These are phyloP conservation scores for Albatrellus ellisii DNA, from an alignment of 768 basidiomycete species.

Conservation along the genomic window DNA sequence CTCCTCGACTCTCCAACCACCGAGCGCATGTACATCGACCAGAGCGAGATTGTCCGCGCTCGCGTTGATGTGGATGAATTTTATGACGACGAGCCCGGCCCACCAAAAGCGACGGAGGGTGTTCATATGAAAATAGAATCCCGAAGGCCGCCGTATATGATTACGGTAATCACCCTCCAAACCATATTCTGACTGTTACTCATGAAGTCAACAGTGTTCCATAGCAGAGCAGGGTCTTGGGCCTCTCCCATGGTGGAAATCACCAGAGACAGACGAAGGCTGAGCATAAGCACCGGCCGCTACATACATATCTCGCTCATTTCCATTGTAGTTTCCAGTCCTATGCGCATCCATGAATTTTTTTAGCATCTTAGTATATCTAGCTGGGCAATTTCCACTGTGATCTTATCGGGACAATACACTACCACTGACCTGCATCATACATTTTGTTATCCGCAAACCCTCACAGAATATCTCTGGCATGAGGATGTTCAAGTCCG, in stretches of 20 bases:
- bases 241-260: conserved; percentile 64
- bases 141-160: conserved; percentile 49
- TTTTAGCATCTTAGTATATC: no score
- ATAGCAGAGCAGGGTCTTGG: conserved; percentile 78
- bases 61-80: conserved; percentile 77
- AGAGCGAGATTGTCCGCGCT: conserved; percentile 61
- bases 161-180: conserved; percentile 33
- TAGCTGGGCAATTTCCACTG: no score
- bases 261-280: conserved; percentile 29
- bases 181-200: not conserved
- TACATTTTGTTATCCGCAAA: no score
- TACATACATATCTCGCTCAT: no score
- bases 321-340: no score
- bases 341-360: no score
- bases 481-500: no score
- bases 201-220: conserved; percentile 39
- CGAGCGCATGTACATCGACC: conserved; percentile 73
- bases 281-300: no score
- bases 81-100: conserved; percentile 77
- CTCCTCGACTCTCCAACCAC: conserved; percentile 54
- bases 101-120: conserved; percentile 62
- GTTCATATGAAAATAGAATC: conserved; percentile 39
- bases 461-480: no score
- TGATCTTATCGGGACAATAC: no score
- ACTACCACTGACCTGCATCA: no score